Percentiles rank a stretch among this genome's conserved stretches.
phyloP scores from a whole-genome alignment of 2,329 filamentous ascomycete genomes.

The Talaromyces piceae region DNA sequence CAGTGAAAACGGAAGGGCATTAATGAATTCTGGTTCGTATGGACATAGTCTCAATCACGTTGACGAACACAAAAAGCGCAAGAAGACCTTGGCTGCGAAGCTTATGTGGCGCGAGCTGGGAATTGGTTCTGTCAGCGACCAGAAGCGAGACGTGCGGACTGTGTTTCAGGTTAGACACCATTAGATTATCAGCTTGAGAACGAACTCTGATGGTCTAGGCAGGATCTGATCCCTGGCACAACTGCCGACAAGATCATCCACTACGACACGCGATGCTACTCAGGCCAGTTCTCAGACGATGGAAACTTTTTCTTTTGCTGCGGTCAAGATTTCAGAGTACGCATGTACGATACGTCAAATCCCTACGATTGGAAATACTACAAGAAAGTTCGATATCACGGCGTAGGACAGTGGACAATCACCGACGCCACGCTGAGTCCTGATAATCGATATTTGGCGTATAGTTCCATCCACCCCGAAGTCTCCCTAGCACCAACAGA shows the following conservation, averaged over 20 bases:
- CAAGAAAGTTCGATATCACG: conserved; percentile 75
- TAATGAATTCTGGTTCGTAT: conserved; percentile 80
- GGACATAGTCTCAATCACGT: conserved; percentile 57
- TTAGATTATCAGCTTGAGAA: conserved; percentile 7
- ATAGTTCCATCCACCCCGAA: conserved; percentile 76
- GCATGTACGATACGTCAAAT: conserved; percentile 96
- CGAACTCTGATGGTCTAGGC: not conserved
- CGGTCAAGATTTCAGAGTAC: conserved; percentile 85
- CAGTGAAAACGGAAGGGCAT: conserved; percentile 62
- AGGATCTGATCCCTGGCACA: conserved; percentile 70
- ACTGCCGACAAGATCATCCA: conserved; percentile 81
- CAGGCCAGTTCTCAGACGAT: conserved; percentile 92
- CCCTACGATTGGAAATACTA: conserved; percentile 95
- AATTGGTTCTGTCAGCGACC: conserved; percentile 50
- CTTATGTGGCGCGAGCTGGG: conserved; percentile 79
- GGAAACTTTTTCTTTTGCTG: conserved; percentile 96
- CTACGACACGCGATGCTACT: conserved; percentile 80
- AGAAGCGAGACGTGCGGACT: conserved; percentile 56
- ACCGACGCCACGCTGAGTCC: conserved; percentile 88
- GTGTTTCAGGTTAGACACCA: conserved; percentile 55
- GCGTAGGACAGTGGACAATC: conserved; percentile 83
- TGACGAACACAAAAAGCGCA: conserved; percentile 48
- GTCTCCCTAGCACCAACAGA: conserved; percentile 86
- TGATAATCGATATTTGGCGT: conserved; percentile 86
- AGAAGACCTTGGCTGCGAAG: conserved; percentile 55